phyloP scores from a whole-genome alignment of 306 rosid genomes.

The Vicia sativa region DNA sequence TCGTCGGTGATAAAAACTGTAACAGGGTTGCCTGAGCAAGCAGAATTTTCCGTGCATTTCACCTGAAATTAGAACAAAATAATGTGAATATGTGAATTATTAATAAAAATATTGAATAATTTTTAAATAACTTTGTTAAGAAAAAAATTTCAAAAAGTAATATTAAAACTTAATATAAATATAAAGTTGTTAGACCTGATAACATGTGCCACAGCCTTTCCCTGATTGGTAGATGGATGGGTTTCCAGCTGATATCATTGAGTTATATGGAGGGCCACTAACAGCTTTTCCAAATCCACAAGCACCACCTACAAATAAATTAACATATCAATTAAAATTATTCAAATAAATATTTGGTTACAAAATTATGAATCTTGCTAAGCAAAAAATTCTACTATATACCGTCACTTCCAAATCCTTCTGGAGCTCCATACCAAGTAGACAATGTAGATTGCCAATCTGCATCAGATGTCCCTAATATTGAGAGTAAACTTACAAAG shows the following conservation, averaged over 20 bases:
- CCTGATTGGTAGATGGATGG: conserved; percentile 59
- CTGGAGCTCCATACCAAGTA: conserved; percentile 70
- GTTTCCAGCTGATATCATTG: conserved; percentile 58
- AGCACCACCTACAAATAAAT: conserved; percentile 57
- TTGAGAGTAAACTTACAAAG: conserved; percentile 21
- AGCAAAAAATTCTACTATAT: not conserved
- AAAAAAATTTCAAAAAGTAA: too few species aligned
- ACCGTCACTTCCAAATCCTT: conserved; percentile 62
- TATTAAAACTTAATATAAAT: not conserved
- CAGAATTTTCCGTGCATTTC: too few species aligned
- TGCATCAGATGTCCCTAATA: conserved; percentile 34
- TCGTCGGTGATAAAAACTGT: too few species aligned
- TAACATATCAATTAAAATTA: too few species aligned
- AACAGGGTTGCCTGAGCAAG: too few species aligned
- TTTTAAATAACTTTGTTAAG: too few species aligned
- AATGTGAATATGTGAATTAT: too few species aligned
- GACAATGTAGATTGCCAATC: conserved; percentile 58
- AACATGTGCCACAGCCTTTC: conserved; percentile 48
- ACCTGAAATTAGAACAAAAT: too few species aligned
- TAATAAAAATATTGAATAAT: too few species aligned
- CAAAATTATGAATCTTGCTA: not conserved
- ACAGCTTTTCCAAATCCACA: conserved; percentile 70
- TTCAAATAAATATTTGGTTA: not conserved
- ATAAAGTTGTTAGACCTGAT: not conserved
- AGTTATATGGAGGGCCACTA: conserved; percentile 27